These are phyloP conservation scores for Nephromyces sp. DNA, from an alignment of 169 alveolate species.

Conservation along the genomic window DNA sequence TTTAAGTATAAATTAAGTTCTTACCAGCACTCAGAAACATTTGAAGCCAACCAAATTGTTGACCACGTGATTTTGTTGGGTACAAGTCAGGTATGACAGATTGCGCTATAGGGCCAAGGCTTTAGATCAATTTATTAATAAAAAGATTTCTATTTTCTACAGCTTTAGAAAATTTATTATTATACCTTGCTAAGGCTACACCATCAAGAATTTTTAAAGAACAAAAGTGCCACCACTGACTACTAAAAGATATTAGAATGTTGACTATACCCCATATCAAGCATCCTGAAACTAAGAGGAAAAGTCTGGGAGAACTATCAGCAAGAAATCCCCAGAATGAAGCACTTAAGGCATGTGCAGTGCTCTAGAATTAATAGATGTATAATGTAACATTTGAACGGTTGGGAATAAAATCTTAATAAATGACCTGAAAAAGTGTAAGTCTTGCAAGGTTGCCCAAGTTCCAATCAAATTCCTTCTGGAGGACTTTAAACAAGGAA, in stretches of 20 bases:
- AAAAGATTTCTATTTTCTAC: not conserved
- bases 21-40: conserved; percentile 34
- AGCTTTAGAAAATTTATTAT: not conserved
- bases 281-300: conserved; percentile 65
- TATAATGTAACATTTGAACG: not conserved
- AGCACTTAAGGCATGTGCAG: conserved; percentile 61
- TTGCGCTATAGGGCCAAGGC: conserved; percentile 67
- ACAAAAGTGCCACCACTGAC: conserved; percentile 52
- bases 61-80: conserved; percentile 54
- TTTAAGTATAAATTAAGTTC: not conserved
- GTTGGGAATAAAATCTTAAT: not conserved
- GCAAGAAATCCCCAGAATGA: conserved; percentile 81
- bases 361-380: conserved; percentile 41
- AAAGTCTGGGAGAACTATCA: conserved; percentile 61
- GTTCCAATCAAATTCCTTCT: conserved; percentile 55
- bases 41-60: conserved; percentile 67
- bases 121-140: too few relatives aligned
- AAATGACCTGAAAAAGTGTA: conserved; percentile 23
- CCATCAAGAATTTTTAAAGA: conserved; percentile 63
- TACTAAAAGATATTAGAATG: conserved; percentile 53
- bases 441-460: conserved; percentile 30
- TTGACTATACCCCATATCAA: conserved; percentile 67
- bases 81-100: conserved; percentile 64
- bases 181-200: conserved; percentile 56
- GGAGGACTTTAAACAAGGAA: conserved; percentile 72